Evolutionary conservation across 177 flowering plant species (phyloP).

Genomic region (Vitis hybrid): DNA sequence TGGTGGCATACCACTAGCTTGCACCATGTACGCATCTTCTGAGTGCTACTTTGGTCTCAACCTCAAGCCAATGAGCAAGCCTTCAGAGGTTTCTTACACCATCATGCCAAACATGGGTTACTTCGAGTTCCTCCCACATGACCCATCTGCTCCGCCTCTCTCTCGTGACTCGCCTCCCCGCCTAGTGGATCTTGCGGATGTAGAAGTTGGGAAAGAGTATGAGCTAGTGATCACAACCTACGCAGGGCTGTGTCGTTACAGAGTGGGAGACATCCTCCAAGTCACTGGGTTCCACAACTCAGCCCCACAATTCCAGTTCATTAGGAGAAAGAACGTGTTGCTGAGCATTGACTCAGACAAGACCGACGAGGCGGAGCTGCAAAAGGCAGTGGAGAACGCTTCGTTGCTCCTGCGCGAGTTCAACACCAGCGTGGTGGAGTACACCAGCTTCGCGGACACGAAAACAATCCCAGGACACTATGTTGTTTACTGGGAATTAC

Average conservation of each 20-base stretch:
- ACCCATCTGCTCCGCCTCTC: conserved; percentile 12
- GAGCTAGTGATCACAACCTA: conserved; percentile 81
- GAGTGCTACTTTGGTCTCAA: conserved; percentile 82
- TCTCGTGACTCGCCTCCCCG: conserved; percentile 27
- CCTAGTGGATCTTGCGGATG: conserved; percentile 60
- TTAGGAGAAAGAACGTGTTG: conserved; percentile 70
- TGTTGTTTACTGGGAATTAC: conserved; percentile 67
- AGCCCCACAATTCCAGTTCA: conserved; percentile 72
- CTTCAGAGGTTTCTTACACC: conserved; percentile 67
- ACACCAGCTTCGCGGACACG: conserved; percentile 85
- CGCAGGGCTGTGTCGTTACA: conserved; percentile 67
- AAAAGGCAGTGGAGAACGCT: conserved; percentile 67
- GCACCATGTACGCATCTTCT: conserved; percentile 90
- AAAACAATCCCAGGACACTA: conserved; percentile 82
- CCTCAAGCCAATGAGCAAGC: conserved; percentile 61
- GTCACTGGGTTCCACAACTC: conserved; percentile 75
- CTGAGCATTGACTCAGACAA: conserved; percentile 81
- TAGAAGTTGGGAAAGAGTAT: conserved; percentile 67
- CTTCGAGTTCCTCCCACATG: conserved; percentile 67
- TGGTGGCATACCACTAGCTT: conserved; percentile 58
- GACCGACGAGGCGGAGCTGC: conserved; percentile 81
- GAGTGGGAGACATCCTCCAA: conserved; percentile 76
- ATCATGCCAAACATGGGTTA: conserved; percentile 87
- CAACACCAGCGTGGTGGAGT: conserved; percentile 64
- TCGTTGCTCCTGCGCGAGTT: conserved; percentile 34